Base-by-base conservation (phyloP, 176 grass and related monocot species). In the Triticum dicoccoides region DNA sequence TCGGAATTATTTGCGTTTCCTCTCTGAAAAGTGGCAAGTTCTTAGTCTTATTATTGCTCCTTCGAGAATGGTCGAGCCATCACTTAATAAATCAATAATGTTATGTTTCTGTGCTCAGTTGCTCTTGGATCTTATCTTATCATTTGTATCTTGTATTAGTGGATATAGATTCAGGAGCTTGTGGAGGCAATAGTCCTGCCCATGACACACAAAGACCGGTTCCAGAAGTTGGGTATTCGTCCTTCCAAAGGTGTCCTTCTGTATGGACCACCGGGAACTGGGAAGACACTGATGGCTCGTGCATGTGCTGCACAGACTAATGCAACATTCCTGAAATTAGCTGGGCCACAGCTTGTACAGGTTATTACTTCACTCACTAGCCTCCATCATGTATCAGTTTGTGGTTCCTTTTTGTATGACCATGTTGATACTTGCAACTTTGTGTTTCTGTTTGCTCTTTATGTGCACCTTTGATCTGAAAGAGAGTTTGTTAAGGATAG, bases 201-300 rank as follows among this genome's bases (percentile, higher is more conserved):
- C 11, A 92, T 98, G 96, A 96, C 91, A n/a, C 93, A 98, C 63
- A 92, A 94, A 71, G 93, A 98, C 27, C 82, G 88, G 23, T 98
- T 98, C 82, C 92, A 98, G 76, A 98, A 92, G 73, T 74, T 98
- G 82, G 96, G 96, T 63, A 88, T 98, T 90, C 90, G 90, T 80
- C 93, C 93, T 41, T 90, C 96, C 34, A 98, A 98, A 91, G 96
- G 96, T 34, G 93, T 98, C 70, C 91, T 98, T 89, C 84, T 98
- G 25, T 98, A 98, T 91, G 96, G 96, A 80, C 96, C 93, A 38
- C 96, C 96, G 25, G 93, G 96, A 72, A 98, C 93, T 8, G 96
- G 96, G 62, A 98, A 98, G 87, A 98, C 96, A 17, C 5, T 98
- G 63, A 98, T 98, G 96, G 96, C 96, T 35, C 96, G 92, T 83